These are phyloP conservation scores for Psilocybe azurescens DNA, from an alignment of 768 basidiomycete species.

Conservation along the genomic window DNA sequence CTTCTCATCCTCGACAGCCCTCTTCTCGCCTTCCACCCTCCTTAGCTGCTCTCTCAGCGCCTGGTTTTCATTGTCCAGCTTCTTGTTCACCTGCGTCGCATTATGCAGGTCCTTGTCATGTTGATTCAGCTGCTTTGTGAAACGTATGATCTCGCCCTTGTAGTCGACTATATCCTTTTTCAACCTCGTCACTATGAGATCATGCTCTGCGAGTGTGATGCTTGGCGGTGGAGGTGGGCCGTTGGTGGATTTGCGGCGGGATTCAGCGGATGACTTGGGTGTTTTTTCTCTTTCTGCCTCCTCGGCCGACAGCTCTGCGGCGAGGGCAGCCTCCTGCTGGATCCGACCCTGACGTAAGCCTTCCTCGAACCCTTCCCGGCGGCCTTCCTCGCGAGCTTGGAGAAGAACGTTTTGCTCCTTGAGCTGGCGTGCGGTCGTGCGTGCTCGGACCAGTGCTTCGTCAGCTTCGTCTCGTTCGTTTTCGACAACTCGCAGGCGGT, in stretches of 20 bases:
- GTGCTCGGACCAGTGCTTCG: constrained; percentile 41
- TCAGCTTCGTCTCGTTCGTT: constrained; percentile 38
- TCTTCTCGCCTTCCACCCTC: constrained; percentile 10
- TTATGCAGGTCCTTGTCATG: constrained; percentile 26
- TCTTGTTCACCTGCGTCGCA: constrained; percentile 25
- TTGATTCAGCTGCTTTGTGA: constrained; percentile 23
- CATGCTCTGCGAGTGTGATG: constrained; percentile 13
- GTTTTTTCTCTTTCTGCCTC: background rate
- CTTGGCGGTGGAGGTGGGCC: background rate
- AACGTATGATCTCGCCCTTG: constrained; percentile 2
- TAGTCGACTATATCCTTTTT: too few species aligned
- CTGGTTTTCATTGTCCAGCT: constrained; percentile 17
- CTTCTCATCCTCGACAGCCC: constrained; percentile 7
- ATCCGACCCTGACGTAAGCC: constrained; percentile 56
- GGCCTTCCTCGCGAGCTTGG: constrained; percentile 61
- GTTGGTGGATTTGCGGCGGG: background rate
- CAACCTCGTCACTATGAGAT: background rate
- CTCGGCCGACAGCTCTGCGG: constrained; percentile 16
- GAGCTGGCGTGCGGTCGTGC: constrained; percentile 57
- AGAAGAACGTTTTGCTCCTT: constrained; percentile 57
- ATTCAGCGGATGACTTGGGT: background rate
- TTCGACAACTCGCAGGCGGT: constrained; percentile 31
- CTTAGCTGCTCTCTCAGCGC: constrained; percentile 12
- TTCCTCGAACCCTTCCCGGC: constrained; percentile 46
- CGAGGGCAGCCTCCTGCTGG: constrained; percentile 16